Percentiles rank a stretch among this genome's conserved stretches.
These are phyloP conservation scores for Aspergillus sp. DNA, from an alignment of 2,329 filamentous ascomycete genomes.

Conservation along the genomic window DNA sequence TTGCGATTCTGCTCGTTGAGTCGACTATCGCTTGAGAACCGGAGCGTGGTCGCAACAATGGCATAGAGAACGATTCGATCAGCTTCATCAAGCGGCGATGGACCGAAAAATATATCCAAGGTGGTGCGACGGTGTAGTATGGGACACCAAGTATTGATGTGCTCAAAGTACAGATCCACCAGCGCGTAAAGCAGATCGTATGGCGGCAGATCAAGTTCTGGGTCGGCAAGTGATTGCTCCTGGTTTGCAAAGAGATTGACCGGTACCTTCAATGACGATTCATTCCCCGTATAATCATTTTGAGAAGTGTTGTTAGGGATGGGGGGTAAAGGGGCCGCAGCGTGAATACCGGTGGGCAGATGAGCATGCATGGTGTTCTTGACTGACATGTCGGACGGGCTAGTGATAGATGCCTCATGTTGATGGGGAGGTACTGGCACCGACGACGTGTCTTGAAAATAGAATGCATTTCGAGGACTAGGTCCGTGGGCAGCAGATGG, in stretches of 20 bases:
- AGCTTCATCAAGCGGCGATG: conserved; percentile 72
- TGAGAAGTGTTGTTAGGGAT: conserved; percentile 19
- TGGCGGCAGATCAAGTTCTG: conserved; percentile 69
- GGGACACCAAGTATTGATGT: conserved; percentile 82
- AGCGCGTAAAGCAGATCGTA: conserved; percentile 72
- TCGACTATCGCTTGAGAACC: conserved; percentile 75
- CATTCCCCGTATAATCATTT: conserved; percentile 45
- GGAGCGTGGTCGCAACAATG: conserved; percentile 82
- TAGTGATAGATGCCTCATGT: conserved; percentile 43
- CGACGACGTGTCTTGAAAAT: conserved; percentile 59
- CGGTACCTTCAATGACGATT: conserved; percentile 58
- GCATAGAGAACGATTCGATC: conserved; percentile 82
- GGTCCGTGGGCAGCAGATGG: conserved; percentile 53
- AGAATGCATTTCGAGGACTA: conserved; percentile 60
- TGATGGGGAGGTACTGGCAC: conserved; percentile 50
- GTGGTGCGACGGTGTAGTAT: conserved; percentile 85
- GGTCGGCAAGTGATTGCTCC: conserved; percentile 45
- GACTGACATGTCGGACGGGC: conserved; percentile 34
- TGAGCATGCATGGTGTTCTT: conserved; percentile 25
- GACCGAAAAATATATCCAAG: conserved; percentile 77
- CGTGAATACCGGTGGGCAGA: conserved; percentile 22
- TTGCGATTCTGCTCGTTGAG: conserved; percentile 71
- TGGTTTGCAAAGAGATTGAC: conserved; percentile 54
- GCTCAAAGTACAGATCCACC: conserved; percentile 75
- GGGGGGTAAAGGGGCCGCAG: conserved; percentile 25